phyloP scores from a whole-genome alignment of 306 rosid genomes.

The Castanea sativa region DNA sequence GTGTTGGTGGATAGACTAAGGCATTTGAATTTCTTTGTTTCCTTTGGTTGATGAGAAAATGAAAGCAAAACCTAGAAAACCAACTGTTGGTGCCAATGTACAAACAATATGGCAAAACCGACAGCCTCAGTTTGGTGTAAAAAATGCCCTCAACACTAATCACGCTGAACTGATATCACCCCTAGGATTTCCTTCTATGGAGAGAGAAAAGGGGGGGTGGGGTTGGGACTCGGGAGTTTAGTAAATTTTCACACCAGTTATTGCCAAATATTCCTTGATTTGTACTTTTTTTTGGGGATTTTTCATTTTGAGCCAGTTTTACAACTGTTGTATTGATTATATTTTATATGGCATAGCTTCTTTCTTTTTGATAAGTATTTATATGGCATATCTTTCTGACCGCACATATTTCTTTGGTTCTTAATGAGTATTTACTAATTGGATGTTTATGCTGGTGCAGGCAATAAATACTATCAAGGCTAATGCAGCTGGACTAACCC shows the following conservation, averaged over 20 bases:
- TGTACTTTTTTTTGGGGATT: background rate
- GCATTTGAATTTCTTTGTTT: too few species aligned
- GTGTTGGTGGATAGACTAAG: too few species aligned
- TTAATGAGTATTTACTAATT: constrained; percentile 9
- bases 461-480: constrained; percentile 70
- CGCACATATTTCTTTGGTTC: background rate
- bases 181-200: too few species aligned
- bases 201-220: too few species aligned
- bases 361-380: background rate
- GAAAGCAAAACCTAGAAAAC: too few species aligned
- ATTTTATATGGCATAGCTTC: background rate
- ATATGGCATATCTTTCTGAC: background rate
- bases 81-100: too few species aligned
- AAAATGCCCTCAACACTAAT: too few species aligned
- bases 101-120: too few species aligned
- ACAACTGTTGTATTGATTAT: background rate
- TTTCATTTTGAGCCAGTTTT: background rate
- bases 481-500: constrained; percentile 53
- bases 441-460: constrained; percentile 39
- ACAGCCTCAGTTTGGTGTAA: too few species aligned
- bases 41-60: too few species aligned
- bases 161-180: too few species aligned
- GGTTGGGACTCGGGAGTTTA: too few species aligned
- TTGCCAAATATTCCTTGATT: background rate
- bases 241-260: background rate